phyloP scores from a whole-genome alignment of 169 alveolate species.

The Plasmodium inui region DNA sequence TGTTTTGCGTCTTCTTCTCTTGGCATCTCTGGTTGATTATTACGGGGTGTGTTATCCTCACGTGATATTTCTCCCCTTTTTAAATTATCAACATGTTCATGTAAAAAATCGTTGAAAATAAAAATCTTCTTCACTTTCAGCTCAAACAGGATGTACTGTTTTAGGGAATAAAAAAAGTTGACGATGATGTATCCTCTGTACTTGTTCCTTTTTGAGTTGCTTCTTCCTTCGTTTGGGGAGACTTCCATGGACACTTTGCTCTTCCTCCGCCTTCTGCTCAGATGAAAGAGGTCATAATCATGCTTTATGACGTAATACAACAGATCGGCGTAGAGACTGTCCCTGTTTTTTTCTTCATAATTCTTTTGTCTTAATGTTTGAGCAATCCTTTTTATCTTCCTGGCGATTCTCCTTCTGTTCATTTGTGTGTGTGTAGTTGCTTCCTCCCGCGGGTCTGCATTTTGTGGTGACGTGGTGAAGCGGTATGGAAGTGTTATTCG shows the following conservation, averaged over 20 bases:
- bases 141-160: constrained; percentile 49
- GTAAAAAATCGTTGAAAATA: constrained; percentile 15
- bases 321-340: constrained; percentile 27
- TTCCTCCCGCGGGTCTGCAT: background rate
- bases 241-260: background rate
- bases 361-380: constrained; percentile 14
- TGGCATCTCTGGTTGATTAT: background rate
- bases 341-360: background rate
- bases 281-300: constrained; percentile 38
- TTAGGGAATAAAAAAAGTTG: constrained; percentile 51
- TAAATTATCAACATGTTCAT: constrained; percentile 2
- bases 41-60: background rate
- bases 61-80: background rate
- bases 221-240: background rate
- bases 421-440: background rate
- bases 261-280: background rate
- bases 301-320: constrained; percentile 42
- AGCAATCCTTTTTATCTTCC: constrained; percentile 17
- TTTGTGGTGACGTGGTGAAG: background rate
- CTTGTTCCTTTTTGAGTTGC: background rate
- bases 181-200: constrained; percentile 49
- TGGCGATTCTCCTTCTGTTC: background rate
- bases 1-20: background rate
- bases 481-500: background rate
- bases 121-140: constrained; percentile 17